Conservation (phyloP, 2,329 filamentous ascomycete species). For the Pezizomycotina sp. region DNA sequence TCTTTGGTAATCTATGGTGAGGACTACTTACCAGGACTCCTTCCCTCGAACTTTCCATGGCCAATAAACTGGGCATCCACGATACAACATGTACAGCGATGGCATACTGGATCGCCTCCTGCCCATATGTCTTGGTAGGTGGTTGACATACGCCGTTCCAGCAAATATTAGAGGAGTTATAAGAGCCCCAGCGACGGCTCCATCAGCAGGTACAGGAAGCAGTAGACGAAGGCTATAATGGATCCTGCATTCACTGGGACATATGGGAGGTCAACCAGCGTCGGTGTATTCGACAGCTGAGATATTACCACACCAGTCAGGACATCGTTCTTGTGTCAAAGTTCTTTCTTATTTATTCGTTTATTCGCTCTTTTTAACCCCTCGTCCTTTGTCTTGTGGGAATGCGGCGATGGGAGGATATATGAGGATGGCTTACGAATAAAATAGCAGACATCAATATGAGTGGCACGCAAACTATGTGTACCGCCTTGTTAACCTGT, state of each 20-base stretch:
- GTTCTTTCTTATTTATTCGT: too few species aligned
- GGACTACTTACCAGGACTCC: constrained; percentile 47
- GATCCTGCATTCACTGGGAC: constrained; percentile 50
- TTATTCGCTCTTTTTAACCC: too few species aligned
- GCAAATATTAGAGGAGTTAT: constrained; percentile 61
- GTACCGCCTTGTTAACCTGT: constrained; percentile 56
- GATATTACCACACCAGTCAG: constrained; percentile 7
- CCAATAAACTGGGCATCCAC: constrained; percentile 87
- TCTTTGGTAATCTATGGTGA: neutral
- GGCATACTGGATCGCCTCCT: constrained; percentile 46
- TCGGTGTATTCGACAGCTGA: constrained; percentile 46
- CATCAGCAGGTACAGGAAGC: constrained; percentile 70
- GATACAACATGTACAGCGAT: constrained; percentile 52
- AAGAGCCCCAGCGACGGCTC: constrained; percentile 80
- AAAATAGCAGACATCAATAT: constrained; percentile 56
- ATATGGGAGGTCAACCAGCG: constrained; percentile 48
- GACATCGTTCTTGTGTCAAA: too few species aligned
- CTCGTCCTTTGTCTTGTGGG: too few species aligned
- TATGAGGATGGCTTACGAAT: constrained; percentile 37
- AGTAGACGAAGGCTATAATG: constrained; percentile 50
- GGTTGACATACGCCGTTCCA: constrained; percentile 58
- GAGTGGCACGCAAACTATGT: constrained; percentile 62
- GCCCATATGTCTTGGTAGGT: constrained; percentile 47
- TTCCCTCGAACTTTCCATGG: constrained; percentile 73
- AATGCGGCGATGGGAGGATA: neutral